phyloP scores from a whole-genome alignment of 1,139 yeast genomes.

The Suhomyces ambrosiae region DNA sequence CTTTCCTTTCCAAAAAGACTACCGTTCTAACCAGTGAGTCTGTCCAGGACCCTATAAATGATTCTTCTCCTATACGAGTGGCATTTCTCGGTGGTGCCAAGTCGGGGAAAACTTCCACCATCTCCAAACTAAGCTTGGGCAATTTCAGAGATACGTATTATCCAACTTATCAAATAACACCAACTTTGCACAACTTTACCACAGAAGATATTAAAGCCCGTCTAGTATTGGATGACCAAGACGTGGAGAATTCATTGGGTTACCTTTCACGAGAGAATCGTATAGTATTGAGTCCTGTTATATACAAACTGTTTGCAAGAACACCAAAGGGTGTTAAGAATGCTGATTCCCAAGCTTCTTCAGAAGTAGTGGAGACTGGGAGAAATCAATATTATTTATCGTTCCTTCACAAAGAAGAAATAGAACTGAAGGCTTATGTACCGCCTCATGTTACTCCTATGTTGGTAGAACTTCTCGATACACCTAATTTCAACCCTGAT shows the following conservation, averaged over 20 bases:
- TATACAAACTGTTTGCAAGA: constrained; percentile 25
- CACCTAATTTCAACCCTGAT: constrained; percentile 67
- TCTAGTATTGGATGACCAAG: constrained; percentile 50
- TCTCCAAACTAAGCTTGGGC: constrained; percentile 53
- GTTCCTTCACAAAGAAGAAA: constrained; percentile 23
- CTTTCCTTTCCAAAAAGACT: constrained; percentile 9
- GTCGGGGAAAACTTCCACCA: constrained; percentile 53
- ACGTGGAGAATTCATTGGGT: constrained; percentile 16
- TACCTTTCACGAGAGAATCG: constrained; percentile 16
- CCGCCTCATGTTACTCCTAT: constrained; percentile 59
- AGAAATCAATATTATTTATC: constrained; percentile 30
- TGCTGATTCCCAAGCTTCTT: not conserved
- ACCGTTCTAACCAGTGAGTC: constrained; percentile 4
- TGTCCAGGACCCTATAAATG: constrained; percentile 19
- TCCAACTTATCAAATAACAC: constrained; percentile 60
- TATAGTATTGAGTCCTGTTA: constrained; percentile 32
- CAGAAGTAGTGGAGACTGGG: constrained; percentile 10
- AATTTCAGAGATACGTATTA: constrained; percentile 60
- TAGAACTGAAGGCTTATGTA: constrained; percentile 24
- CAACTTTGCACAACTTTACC: constrained; percentile 55
- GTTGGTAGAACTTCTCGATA: constrained; percentile 66
- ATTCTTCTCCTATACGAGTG: constrained; percentile 48
- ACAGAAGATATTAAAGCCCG: constrained; percentile 45
- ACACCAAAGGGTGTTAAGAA: constrained; percentile 1
- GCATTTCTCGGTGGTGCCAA: constrained; percentile 60